Conservation (phyloP, 2,329 filamentous ascomycete species). For the Aureobasidium sp. region DNA sequence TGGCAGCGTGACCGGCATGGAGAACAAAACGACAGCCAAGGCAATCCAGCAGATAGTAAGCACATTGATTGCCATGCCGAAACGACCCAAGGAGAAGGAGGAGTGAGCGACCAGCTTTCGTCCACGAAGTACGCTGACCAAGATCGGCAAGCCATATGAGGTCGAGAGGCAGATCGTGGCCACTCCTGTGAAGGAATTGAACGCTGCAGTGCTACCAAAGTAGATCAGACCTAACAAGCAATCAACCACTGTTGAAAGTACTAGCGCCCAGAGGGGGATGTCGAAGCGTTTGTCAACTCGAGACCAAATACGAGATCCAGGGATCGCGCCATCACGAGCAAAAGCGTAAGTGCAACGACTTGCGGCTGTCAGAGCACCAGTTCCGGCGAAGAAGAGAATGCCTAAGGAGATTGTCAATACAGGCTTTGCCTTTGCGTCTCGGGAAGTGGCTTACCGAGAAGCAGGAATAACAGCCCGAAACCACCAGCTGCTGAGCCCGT, state of each 20-base stretch:
- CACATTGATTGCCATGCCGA: slow-evolving; percentile 61
- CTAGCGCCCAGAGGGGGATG: slow-evolving; percentile 61
- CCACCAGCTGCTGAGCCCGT: slow-evolving; percentile 60
- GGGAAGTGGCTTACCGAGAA: slow-evolving; percentile 40
- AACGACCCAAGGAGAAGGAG: slow-evolving; percentile 58
- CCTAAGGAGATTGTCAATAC: slow-evolving; percentile 52
- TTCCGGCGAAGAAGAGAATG: slow-evolving; percentile 68
- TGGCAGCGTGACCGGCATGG: slow-evolving; percentile 52
- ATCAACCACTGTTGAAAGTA: slow-evolving; percentile 60
- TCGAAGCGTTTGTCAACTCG: slow-evolving; percentile 46
- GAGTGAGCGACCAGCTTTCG: slow-evolving; percentile 59
- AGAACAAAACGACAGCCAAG: slow-evolving; percentile 64
- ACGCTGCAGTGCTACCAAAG: slow-evolving; percentile 68
- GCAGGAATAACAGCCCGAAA: slow-evolving; percentile 49
- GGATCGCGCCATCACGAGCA: slow-evolving; percentile 63
- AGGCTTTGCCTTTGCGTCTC: no score
- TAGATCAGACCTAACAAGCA: slow-evolving; percentile 69
- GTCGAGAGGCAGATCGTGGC: slow-evolving; percentile 70
- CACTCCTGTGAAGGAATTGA: slow-evolving; percentile 72
- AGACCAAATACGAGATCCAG: slow-evolving; percentile 34
- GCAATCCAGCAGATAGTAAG: slow-evolving; percentile 62
- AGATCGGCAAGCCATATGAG: slow-evolving; percentile 67
- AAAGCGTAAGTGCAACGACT: slow-evolving; percentile 65
- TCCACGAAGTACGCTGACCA: slow-evolving; percentile 59
- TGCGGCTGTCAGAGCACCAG: slow-evolving; percentile 65